Evolutionary conservation across 2,329 filamentous ascomycete species (phyloP).

Genomic region (Pestalotiopsis sp.): DNA sequence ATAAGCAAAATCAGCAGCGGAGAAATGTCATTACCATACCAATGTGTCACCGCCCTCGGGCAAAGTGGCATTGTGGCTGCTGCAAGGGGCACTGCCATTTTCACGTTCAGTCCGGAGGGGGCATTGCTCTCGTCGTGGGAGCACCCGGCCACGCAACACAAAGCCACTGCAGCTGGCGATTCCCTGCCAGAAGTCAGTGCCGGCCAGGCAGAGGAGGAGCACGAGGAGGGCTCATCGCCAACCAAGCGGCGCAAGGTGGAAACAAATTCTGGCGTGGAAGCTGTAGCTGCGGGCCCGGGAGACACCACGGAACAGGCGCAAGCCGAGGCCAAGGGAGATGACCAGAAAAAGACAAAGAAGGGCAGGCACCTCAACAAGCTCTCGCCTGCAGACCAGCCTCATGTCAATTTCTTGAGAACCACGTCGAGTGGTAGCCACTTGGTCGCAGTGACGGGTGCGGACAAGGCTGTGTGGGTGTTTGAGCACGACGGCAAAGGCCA

Average conservation of each 20-base stretch:
- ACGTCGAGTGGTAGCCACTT: constrained; percentile 69
- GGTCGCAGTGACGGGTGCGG: constrained; percentile 82
- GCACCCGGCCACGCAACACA: constrained; percentile 9
- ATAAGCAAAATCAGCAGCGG: neutral
- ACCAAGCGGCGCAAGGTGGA: constrained; percentile 14
- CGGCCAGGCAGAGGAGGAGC: neutral
- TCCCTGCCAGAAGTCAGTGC: neutral
- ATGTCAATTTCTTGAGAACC: constrained; percentile 69
- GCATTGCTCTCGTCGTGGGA: constrained; percentile 12
- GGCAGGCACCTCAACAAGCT: constrained; percentile 21
- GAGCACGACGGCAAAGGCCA: constrained; percentile 62
- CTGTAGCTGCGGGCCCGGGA: constrained; percentile 1
- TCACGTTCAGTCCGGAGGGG: constrained; percentile 15
- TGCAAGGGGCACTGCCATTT: constrained; percentile 14
- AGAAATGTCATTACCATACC: constrained; percentile 14
- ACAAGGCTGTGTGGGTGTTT: constrained; percentile 89
- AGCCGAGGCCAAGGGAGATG: constrained; percentile 18
- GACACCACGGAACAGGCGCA: constrained; percentile 17
- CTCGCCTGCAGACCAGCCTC: constrained; percentile 50
- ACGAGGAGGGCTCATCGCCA: constrained; percentile 5
- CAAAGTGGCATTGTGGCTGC: constrained; percentile 13
- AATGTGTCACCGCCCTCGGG: constrained; percentile 14
- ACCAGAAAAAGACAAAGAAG: constrained; percentile 39
- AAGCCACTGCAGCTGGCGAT: neutral
- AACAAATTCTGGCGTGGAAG: neutral